A percentile compares a stretch with the other conserved stretches of the same genome.
Conservation (phyloP, 2,329 filamentous ascomycete genomes). For the Torrubiellomyces zombiae region DNA sequence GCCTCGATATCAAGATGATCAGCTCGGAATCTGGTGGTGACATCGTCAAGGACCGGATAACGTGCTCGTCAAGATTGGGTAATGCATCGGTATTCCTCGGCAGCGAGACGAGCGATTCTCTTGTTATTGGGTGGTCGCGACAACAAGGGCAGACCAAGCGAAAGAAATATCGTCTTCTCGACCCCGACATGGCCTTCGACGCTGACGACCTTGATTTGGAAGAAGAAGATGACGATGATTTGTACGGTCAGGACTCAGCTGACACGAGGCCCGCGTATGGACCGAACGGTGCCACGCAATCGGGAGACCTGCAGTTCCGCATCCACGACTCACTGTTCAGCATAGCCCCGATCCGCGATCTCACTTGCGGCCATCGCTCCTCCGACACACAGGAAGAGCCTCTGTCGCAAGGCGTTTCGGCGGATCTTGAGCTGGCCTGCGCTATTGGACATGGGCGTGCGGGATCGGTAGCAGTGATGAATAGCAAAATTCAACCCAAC, state of each 20-base stretch:
- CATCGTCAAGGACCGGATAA: slow-evolving; percentile 43
- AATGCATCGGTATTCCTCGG: slow-evolving; percentile 65
- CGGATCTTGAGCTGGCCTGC: slow-evolving; percentile 41
- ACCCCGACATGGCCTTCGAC: slow-evolving; percentile 33
- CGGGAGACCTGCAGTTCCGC: slow-evolving; percentile 54
- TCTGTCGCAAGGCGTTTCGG: slow-evolving; percentile 27
- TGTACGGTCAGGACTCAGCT: slow-evolving; percentile 46
- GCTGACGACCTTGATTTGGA: slow-evolving; percentile 34
- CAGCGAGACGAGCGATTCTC: slow-evolving; percentile 67
- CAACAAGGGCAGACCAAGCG: slow-evolving; percentile 48
- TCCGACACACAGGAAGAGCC: slow-evolving; percentile 27
- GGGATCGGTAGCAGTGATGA: slow-evolving; percentile 59
- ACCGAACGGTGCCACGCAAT: slow-evolving; percentile 25
- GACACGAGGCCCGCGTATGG: slow-evolving; percentile 32
- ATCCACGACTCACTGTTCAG: slow-evolving; percentile 63
- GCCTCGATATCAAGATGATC: slow-evolving; percentile 56
- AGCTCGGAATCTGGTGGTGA: slow-evolving; percentile 43
- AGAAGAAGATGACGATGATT: slow-evolving; percentile 49
- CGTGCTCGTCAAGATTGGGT: slow-evolving; percentile 53
- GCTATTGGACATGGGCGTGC: slow-evolving; percentile 48
- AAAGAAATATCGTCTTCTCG: slow-evolving; percentile 43
- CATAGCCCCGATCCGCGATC: slow-evolving; percentile 62
- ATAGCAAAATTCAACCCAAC: slow-evolving; percentile 59
- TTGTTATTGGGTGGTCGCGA: slow-evolving; percentile 64
- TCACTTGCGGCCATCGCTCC: slow-evolving; percentile 48